phyloP scores from a whole-genome alignment of 2,329 filamentous ascomycete species.

The Tolypocladium ophioglossoides region DNA sequence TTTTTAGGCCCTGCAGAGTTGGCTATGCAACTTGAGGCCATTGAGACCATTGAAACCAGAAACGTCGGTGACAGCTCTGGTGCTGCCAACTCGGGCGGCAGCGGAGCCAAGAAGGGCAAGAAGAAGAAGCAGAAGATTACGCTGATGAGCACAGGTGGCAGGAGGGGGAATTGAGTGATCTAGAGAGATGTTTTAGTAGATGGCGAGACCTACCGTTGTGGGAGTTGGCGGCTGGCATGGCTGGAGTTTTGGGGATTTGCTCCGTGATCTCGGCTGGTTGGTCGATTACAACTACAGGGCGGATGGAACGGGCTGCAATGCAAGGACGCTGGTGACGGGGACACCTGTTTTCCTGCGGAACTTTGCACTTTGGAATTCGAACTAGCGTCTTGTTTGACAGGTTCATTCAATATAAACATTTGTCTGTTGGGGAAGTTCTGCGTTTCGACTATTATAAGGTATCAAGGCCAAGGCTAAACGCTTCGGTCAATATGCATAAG shows the following conservation, averaged over 20 bases:
- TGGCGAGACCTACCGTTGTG: not conserved
- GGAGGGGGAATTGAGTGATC: constrained; percentile 27
- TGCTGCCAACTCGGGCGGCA: constrained; percentile 17
- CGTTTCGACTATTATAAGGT: too few relatives aligned
- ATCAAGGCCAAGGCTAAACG: too few relatives aligned
- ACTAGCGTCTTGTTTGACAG: not conserved
- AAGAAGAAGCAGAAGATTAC: constrained; percentile 67
- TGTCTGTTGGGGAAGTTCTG: too few relatives aligned
- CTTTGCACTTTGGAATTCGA: not conserved
- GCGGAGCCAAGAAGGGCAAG: constrained; percentile 38
- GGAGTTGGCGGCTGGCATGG: not conserved
- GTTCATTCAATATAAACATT: too few relatives aligned
- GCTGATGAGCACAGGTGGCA: constrained; percentile 57
- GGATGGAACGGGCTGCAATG: not conserved
- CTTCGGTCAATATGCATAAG: too few relatives aligned
- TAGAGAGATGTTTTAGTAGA: not conserved
- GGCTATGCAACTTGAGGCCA: constrained; percentile 46
- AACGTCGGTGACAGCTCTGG: constrained; percentile 5
- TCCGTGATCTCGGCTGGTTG: not conserved
- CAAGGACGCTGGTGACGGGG: not conserved
- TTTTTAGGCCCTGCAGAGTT: constrained; percentile 55
- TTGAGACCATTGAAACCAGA: constrained; percentile 28
- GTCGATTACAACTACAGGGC: not conserved
- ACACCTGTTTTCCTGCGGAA: not conserved
- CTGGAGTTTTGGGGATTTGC: not conserved